These are phyloP conservation scores for Colletotrichum plurivorum DNA, from an alignment of 2,329 filamentous ascomycete genomes.

Conservation along the genomic window DNA sequence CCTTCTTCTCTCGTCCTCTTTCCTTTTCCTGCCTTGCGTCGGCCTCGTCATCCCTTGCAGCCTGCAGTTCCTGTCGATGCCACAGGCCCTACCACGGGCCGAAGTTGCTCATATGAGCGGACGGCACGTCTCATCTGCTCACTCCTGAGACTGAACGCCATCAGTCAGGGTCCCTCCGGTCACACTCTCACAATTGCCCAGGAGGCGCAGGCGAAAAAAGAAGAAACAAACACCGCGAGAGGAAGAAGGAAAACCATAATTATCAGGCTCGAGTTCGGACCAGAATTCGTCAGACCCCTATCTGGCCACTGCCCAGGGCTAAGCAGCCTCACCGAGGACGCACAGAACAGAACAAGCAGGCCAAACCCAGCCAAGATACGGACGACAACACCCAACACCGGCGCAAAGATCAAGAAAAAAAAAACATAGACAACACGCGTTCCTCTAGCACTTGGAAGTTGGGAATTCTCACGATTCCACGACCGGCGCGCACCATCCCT, in stretches of 20 bases:
- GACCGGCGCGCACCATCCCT: slow-evolving; percentile 1
- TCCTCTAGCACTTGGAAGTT: background rate
- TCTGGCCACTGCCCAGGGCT: background rate
- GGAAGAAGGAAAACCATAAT: too few species aligned
- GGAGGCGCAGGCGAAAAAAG: slow-evolving; percentile 3
- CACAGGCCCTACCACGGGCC: slow-evolving; percentile 4
- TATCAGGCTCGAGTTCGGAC: background rate
- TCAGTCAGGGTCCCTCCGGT: slow-evolving; percentile 10
- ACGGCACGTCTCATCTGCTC: slow-evolving; percentile 22
- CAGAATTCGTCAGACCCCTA: slow-evolving; percentile 4
- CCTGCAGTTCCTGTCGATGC: slow-evolving; percentile 9
- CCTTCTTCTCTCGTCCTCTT: background rate
- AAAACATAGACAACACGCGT: background rate
- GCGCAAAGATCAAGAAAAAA: too few species aligned
- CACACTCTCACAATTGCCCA: background rate
- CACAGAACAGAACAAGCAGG: slow-evolving; percentile 19
- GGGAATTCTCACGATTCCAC: background rate
- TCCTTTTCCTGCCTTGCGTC: background rate
- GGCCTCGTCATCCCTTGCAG: slow-evolving; percentile 17
- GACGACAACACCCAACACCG: background rate
- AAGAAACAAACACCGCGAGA: too few species aligned
- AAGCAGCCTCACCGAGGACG: slow-evolving; percentile 28
- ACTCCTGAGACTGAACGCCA: slow-evolving; percentile 20
- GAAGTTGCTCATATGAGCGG: slow-evolving; percentile 17
- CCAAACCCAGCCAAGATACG: slow-evolving; percentile 22